Conservation (phyloP, 192 early-diverging fungal species). For the Spinellus fusiger region DNA sequence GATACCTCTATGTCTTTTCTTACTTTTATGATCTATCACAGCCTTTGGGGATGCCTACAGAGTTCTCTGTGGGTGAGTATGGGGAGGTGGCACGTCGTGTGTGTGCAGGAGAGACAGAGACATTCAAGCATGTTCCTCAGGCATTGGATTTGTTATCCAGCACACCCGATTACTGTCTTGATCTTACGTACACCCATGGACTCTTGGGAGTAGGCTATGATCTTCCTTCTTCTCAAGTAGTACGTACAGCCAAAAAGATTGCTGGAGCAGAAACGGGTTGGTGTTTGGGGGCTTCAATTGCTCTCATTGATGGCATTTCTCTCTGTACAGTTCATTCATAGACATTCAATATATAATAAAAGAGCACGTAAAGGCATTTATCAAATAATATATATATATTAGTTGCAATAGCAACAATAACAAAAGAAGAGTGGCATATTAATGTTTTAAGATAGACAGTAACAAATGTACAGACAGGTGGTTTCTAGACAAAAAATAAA, state of each 20-base stretch:
- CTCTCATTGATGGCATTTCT: conserved; percentile 58
- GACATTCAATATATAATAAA: neutral
- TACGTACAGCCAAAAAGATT: conserved; percentile 89
- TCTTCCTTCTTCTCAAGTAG: conserved; percentile 55
- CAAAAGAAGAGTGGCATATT: too few species aligned
- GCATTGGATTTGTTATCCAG: conserved; percentile 41
- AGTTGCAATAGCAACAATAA: too few species aligned
- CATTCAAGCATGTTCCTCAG: conserved; percentile 46
- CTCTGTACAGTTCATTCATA: conserved; percentile 23
- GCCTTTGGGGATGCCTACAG: conserved; percentile 61
- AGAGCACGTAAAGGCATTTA: too few species aligned
- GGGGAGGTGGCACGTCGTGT: conserved; percentile 62
- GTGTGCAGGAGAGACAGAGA: conserved; percentile 47
- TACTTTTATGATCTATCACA: conserved; percentile 91
- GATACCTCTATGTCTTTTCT: conserved; percentile 91
- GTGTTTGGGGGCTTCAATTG: conserved; percentile 90
- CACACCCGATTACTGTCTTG: conserved; percentile 80
- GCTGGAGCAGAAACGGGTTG: conserved; percentile 91
- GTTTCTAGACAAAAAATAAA: too few species aligned
- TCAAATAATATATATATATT: too few species aligned
- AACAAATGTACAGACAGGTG: too few species aligned
- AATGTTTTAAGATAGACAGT: too few species aligned
- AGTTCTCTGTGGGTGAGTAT: conserved; percentile 69
- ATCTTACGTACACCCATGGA: conserved; percentile 82
- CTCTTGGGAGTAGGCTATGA: conserved; percentile 83